Conservation (phyloP, 805 yeast genomes). For the Cyberlindnera petersonii region DNA sequence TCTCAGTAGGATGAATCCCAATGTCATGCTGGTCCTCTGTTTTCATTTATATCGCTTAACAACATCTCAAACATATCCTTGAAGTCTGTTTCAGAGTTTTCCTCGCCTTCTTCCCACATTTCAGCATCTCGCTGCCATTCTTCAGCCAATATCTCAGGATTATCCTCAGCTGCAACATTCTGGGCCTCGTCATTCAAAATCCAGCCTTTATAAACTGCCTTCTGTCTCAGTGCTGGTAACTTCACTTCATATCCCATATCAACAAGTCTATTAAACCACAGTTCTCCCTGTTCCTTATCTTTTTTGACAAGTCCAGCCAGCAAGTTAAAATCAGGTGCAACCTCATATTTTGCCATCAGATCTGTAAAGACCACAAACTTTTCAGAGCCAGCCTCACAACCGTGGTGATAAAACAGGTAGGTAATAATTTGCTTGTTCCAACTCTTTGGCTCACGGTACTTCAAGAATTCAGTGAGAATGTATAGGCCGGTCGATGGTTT, state of each 20-base stretch:
- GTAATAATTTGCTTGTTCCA: conserved; percentile 9
- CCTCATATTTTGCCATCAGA: conserved; percentile 11
- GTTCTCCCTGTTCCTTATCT: conserved; percentile 8
- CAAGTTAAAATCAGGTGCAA: conserved; percentile 15
- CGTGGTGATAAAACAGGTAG: conserved; percentile 15
- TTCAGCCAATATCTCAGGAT: background rate
- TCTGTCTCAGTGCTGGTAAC: conserved; percentile 1
- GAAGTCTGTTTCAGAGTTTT: background rate
- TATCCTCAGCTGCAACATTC: conserved; percentile 5
- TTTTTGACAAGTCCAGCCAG: conserved; percentile 14
- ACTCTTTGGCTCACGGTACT: background rate
- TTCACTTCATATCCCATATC: conserved; percentile 11
- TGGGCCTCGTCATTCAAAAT: background rate
- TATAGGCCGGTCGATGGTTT: conserved; percentile 16
- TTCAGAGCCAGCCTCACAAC: conserved; percentile 5
- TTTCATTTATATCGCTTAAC: conserved; percentile 1
- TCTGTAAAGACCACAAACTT: conserved; percentile 9
- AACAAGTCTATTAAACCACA: conserved; percentile 12
- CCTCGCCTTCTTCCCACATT: conserved; percentile 3
- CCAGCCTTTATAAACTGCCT: conserved; percentile 13
- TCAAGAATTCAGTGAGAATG: conserved; percentile 16
- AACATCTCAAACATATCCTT: background rate
- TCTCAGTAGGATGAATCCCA: no score
- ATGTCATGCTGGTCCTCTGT: background rate
- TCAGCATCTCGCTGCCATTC: conserved; percentile 11